Conservation (phyloP, 768 basidiomycete species). For the Suillus decipiens region DNA sequence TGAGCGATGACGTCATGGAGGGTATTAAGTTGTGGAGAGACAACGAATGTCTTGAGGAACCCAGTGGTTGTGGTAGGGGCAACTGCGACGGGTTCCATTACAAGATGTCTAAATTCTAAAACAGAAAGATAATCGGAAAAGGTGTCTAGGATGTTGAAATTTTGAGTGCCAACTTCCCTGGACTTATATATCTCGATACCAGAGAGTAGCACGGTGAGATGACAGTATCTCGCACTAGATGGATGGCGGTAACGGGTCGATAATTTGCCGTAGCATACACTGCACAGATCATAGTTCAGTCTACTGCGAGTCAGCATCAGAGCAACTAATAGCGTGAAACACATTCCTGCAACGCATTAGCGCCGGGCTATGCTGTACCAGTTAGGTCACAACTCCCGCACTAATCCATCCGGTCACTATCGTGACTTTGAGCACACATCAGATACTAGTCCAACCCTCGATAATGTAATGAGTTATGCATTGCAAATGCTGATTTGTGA, state of each 20-base stretch:
- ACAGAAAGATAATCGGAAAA: no score
- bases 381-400: background rate
- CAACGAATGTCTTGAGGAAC: slow-evolving; percentile 8
- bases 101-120: slow-evolving; percentile 1
- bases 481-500: background rate
- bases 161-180: slow-evolving; percentile 6
- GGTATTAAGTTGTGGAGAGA: slow-evolving; percentile 16
- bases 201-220: background rate
- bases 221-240: background rate
- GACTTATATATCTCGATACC: slow-evolving; percentile 22
- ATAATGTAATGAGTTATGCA: background rate
- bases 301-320: background rate
- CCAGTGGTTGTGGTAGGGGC: slow-evolving; percentile 15
- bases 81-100: slow-evolving; percentile 21
- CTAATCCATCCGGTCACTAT: background rate
- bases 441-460: background rate
- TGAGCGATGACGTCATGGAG: slow-evolving; percentile 26
- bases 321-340: background rate
- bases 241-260: background rate
- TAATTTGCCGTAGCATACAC: background rate
- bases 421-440: background rate
- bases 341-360: background rate
- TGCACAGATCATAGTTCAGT: background rate
- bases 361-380: background rate
- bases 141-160: background rate